These are phyloP conservation scores for Hirschioporus abietinus DNA, from an alignment of 768 basidiomycete genomes.

Conservation along the genomic window DNA sequence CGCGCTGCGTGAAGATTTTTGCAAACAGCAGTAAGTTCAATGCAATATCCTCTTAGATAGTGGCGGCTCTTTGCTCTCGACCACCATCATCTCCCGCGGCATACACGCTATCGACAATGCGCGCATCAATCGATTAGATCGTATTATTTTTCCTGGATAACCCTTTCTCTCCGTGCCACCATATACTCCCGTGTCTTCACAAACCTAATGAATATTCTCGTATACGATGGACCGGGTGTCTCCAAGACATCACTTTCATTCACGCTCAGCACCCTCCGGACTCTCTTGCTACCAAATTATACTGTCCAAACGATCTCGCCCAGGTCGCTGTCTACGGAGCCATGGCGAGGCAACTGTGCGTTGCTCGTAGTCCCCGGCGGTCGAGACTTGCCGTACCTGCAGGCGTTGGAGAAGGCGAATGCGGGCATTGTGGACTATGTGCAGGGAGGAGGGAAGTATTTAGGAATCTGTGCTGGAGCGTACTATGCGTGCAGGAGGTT, in stretches of 20 bases:
- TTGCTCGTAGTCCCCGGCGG: conserved; percentile 75
- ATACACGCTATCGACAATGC: neutral
- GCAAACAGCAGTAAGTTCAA: no score
- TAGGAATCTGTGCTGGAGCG: conserved; percentile 60
- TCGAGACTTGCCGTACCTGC: conserved; percentile 36
- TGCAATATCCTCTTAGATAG: no score
- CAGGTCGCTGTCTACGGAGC: conserved; percentile 53
- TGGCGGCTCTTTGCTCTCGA: no score
- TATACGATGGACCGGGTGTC: conserved; percentile 62
- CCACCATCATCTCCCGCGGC: no score
- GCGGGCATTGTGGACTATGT: conserved; percentile 54
- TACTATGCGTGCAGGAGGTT: conserved; percentile 41
- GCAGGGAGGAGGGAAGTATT: conserved; percentile 60
- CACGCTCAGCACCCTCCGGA: conserved; percentile 42
- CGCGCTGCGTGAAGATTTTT: no score
- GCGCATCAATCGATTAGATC: neutral
- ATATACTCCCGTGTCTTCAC: neutral
- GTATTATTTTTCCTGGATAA: neutral
- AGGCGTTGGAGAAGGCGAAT: conserved; percentile 31
- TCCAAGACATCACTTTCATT: conserved; percentile 39
- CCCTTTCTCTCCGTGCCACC: neutral
- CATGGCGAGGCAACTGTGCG: conserved; percentile 74
- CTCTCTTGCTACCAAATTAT: conserved; percentile 66
- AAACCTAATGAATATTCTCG: conserved; percentile 62
- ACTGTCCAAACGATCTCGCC: conserved; percentile 66